phyloP scores from a whole-genome alignment of 345 rosid species.

The Brassica nigra region DNA sequence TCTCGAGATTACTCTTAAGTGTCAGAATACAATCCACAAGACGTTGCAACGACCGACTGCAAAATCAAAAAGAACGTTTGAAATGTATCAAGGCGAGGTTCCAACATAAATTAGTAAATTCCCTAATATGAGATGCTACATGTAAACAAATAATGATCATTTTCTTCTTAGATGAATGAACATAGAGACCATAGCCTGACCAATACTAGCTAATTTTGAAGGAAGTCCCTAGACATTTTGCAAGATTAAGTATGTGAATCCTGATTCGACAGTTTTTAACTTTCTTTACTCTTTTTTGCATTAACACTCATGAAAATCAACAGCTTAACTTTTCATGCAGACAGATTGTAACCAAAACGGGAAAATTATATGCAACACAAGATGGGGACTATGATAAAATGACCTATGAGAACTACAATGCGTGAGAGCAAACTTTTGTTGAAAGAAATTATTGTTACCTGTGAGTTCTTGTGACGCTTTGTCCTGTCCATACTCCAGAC shows the following conservation, averaged over 20 bases:
- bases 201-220: neutral
- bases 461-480: constrained; percentile 53
- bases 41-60: constrained; percentile 72
- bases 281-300: neutral
- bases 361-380: neutral
- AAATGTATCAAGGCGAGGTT: constrained; percentile 7
- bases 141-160: neutral
- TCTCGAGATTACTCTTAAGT: constrained; percentile 55
- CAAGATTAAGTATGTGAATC: neutral
- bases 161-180: neutral
- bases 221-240: neutral
- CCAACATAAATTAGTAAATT: neutral
- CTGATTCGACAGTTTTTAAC: neutral
- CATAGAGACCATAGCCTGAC: constrained; percentile 13
- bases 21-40: constrained; percentile 70
- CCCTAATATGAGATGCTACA: neutral
- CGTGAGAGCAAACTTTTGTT: constrained; percentile 17
- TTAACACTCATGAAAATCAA: neutral
- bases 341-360: neutral
- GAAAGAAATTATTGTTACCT: constrained; percentile 47
- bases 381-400: neutral
- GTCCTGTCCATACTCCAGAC: constrained; percentile 82
- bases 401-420: neutral
- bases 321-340: constrained; percentile 18
- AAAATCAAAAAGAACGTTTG: constrained; percentile 1